Evolutionary conservation across 2,329 filamentous ascomycete genomes (phyloP).

Genomic region (Apiospora marii): DNA sequence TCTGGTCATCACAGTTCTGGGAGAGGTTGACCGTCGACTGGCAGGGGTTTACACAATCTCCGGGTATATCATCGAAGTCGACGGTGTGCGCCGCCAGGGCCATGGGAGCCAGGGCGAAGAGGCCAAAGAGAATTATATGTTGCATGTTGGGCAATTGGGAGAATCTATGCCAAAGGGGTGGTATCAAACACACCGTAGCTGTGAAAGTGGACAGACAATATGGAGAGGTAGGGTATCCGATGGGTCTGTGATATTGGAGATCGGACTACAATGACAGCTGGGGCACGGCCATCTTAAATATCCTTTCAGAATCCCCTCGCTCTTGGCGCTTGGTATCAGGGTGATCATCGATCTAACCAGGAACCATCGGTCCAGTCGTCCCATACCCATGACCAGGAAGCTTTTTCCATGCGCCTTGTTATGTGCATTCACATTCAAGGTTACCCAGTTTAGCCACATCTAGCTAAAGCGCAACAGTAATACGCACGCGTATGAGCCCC

Average conservation of each 20-base stretch:
- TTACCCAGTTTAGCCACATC: neutral
- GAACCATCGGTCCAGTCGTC: neutral
- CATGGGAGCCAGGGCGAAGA: slow-evolving; percentile 28
- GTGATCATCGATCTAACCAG: neutral
- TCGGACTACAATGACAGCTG: neutral
- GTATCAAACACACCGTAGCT: neutral
- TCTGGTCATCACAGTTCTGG: slow-evolving; percentile 30
- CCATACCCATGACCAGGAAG: neutral
- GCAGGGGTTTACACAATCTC: slow-evolving; percentile 30
- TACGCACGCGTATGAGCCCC: neutral
- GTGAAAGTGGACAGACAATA: too few species aligned
- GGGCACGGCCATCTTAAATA: neutral
- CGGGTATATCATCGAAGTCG: slow-evolving; percentile 30
- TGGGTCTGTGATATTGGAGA: neutral
- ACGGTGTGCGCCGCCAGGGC: slow-evolving; percentile 33
- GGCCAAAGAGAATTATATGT: neutral
- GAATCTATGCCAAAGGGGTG: neutral
- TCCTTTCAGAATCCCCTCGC: neutral
- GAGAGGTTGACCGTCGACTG: slow-evolving; percentile 34
- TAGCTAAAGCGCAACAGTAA: neutral
- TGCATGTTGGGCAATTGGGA: neutral
- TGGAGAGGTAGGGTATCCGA: neutral
- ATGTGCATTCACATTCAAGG: neutral
- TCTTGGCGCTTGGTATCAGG: neutral
- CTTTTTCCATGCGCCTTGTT: neutral